Evolutionary conservation across 148 eudicot genomes (phyloP), one percentile per base, ranked within the genome.

Genomic region (Rhododendron molle): DNA sequence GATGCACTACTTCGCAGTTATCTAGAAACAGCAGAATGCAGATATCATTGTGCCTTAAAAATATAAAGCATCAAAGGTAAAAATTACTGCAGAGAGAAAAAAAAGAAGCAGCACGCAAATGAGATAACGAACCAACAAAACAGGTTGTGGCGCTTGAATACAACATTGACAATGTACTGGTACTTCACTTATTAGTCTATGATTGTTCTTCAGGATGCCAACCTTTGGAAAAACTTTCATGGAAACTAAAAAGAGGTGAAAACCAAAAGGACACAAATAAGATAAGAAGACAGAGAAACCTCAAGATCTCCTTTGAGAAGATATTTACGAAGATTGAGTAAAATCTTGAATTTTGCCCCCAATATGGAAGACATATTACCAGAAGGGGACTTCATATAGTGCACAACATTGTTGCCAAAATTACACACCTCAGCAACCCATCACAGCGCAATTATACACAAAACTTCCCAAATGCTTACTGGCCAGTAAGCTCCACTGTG

Each of bases 361-460:
- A 26, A 18, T n/a, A 83, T 28, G 60, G 43, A 71, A 83, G 58
- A 23, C 76, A 71, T 3, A 30, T 71, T 71, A 71, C 73, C 26
- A 12, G 78, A 83, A 30, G 67, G 49, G 73, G 62, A 78, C 81
- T 15, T 50, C 23, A 71, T n/a, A 81, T 16, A n/a, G 73, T 65
- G 56, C 36, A 40, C 5, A n/a, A 32, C 11, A 44, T 73, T 62
- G 56, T 15, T 56, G 30, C 56, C 85, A 79, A 80, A 43, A 62
- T 60, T 28, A 16, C n/a, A 80, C 76, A 71, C 80, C 43, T 88
- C 79, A 89, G 85, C 91, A 89, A 32, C 91, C 91, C 91, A 89
- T 89, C 76, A 89, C 91, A 26, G 88, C 89, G 71, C 91, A 89
- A 81, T 89, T 88, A 84, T 89, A 88, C 58, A 89, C 91, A 88